Evolutionary conservation across 169 alveolate genomes (phyloP).

Genomic region (Cryptosporidium canis): DNA sequence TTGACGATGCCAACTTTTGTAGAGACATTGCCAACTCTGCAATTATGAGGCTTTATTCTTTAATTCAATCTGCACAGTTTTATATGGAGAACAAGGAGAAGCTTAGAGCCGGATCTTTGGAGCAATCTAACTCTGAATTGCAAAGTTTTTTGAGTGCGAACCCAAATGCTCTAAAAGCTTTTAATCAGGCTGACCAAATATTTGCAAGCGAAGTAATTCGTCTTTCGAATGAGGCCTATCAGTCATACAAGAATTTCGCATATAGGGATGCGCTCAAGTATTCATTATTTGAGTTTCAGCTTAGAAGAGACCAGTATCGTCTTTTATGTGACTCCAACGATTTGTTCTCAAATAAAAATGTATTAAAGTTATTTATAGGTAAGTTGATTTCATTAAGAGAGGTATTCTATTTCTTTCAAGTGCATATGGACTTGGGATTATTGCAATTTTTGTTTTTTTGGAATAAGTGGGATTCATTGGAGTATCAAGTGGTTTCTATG

Average conservation of each 20-base stretch:
- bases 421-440: not conserved
- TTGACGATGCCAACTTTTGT: slow-evolving; percentile 95
- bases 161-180: slow-evolving; percentile 5
- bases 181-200: slow-evolving; percentile 78
- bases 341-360: slow-evolving; percentile 1
- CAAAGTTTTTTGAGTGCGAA: slow-evolving; percentile 1
- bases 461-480: too few relatives aligned
- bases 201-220: slow-evolving; percentile 85
- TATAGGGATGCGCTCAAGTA: slow-evolving; percentile 89
- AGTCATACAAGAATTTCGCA: slow-evolving; percentile 81
- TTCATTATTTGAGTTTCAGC: slow-evolving; percentile 85
- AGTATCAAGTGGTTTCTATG: too few relatives aligned
- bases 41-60: slow-evolving; percentile 81
- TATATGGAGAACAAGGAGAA: slow-evolving; percentile 78
- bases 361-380: slow-evolving; percentile 29
- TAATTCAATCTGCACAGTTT: slow-evolving; percentile 78
- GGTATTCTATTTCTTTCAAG: not conserved
- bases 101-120: slow-evolving; percentile 74
- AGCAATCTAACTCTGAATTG: slow-evolving; percentile 4
- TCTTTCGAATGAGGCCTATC: slow-evolving; percentile 81
- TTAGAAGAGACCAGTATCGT: slow-evolving; percentile 79
- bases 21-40: slow-evolving; percentile 87
- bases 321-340: slow-evolving; percentile 76
- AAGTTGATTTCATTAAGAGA: slow-evolving; percentile 23
- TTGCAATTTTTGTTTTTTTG: not conserved